Base-by-base conservation (phyloP, 768 basidiomycete genomes). In the Zangia roseola region DNA sequence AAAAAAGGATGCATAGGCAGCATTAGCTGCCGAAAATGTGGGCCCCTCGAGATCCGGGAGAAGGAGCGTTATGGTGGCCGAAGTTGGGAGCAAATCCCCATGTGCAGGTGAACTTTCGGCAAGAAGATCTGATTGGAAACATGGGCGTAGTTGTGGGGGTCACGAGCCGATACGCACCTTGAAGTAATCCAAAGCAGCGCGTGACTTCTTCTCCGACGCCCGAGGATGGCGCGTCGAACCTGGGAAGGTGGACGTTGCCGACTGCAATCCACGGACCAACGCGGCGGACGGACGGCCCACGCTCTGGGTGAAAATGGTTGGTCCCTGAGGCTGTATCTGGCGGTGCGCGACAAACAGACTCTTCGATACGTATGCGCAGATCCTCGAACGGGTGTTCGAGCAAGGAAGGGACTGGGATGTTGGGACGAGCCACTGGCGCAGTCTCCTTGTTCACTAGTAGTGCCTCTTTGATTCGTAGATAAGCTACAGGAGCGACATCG, bases 401-500 rank as follows among this genome's bases (percentile, higher is more conserved):
- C 5, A 85, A 49, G 5, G 76, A 69, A 7, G 86, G 90, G 6
- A 78, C 53, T 4, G 55, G 46, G 8, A 77, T 43, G 17, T 64
- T 46, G 14, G 56, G 45, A 4, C 23, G 19, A 7, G 36, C 16
- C 14, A 19, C 6, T n/a, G 41, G 24, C 35, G 25, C 6, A 1
- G n/a, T 52, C 7, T 50, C 36, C 63, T 94, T 97, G 6, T 71
- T 58, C 50, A 78, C 76, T 25, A 97, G 71, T 4, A 68, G 62
- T 0, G 90, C 92, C 7, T 71, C 64, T 60, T 86, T 86, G 49
- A 98, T 79, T 47, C 89, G 82, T 16, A 98, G 71, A 69, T 88
- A 97, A 13, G 97, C 95, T 30, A 98, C 94, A 2, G 91, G 88
- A 0, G 90, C 91, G 61, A 94, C 87, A 61, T 84, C 86, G 50